phyloP scores from a whole-genome alignment of 345 rosid genomes.

The Combretum micranthum region DNA sequence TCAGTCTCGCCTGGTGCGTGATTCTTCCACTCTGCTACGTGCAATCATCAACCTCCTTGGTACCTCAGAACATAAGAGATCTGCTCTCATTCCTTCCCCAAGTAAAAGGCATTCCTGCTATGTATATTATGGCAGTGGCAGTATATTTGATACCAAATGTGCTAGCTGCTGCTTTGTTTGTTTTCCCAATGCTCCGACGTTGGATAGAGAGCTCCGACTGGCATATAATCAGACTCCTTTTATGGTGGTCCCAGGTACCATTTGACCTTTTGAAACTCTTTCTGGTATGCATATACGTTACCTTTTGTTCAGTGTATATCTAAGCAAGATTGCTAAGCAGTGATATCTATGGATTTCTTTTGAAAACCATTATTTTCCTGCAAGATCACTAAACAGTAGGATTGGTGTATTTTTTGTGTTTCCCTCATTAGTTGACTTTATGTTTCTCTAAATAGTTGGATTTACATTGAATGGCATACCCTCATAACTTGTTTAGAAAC shows the following conservation, averaged over 20 bases:
- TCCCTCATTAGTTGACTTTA: background rate
- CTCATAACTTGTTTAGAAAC: no score
- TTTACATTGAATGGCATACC: no score
- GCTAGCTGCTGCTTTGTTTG: conserved; percentile 68
- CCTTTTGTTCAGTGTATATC: no score
- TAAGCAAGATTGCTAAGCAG: no score
- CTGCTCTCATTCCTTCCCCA: conserved; percentile 48
- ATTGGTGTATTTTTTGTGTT: background rate
- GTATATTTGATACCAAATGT: conserved; percentile 77
- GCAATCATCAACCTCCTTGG: conserved; percentile 47
- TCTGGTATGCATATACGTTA: no score
- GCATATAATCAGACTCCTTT: conserved; percentile 72
- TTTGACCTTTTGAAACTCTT: background rate
- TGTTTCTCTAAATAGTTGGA: no score
- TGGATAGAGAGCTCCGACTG: conserved; percentile 99
- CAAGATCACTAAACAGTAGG: no score
- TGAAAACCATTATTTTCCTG: no score
- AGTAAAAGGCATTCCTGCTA: conserved; percentile 65
- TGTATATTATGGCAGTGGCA: conserved; percentile 70
- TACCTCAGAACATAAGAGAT: conserved; percentile 32
- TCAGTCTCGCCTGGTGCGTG: conserved; percentile 68
- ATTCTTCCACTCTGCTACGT: conserved; percentile 72
- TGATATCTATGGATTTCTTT: no score
- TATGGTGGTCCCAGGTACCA: conserved; percentile 99
- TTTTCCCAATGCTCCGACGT: conserved; percentile 92